These are phyloP conservation scores for Aspergillus melleus DNA, from an alignment of 2,329 filamentous ascomycete genomes.

Conservation along the genomic window DNA sequence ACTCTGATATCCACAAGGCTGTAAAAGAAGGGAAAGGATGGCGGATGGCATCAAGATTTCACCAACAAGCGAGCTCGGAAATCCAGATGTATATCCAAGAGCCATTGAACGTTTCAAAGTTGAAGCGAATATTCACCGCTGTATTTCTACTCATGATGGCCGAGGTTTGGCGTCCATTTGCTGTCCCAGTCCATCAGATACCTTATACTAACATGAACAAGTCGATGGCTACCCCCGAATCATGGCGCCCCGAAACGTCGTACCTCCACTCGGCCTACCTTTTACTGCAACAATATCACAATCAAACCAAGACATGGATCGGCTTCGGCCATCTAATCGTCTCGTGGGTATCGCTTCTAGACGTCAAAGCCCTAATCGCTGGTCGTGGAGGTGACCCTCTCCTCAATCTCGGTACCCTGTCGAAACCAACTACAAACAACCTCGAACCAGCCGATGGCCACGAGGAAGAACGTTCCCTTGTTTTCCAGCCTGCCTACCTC, in stretches of 20 bases:
- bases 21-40: slow-evolving; percentile 27
- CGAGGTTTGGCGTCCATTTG: too few species aligned
- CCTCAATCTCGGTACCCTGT: slow-evolving; percentile 27
- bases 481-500: slow-evolving; percentile 30
- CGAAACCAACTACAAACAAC: background rate
- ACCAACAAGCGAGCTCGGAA: slow-evolving; percentile 31
- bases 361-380: slow-evolving; percentile 37
- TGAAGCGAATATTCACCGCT: slow-evolving; percentile 29
- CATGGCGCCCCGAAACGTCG: slow-evolving; percentile 27
- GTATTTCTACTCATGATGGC: slow-evolving; percentile 37
- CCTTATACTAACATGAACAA: slow-evolving; percentile 12
- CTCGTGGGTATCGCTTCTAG: slow-evolving; percentile 36
- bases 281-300: slow-evolving; percentile 29
- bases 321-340: slow-evolving; percentile 29
- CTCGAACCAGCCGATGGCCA: background rate
- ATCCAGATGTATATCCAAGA: slow-evolving; percentile 29
- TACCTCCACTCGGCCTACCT: slow-evolving; percentile 34
- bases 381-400: slow-evolving; percentile 38
- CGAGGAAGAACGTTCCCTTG: slow-evolving; percentile 18
- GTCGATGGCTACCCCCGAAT: slow-evolving; percentile 30
- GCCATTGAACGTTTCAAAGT: slow-evolving; percentile 23
- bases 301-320: slow-evolving; percentile 29
- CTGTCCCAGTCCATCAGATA: too few species aligned
- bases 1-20: slow-evolving; percentile 33
- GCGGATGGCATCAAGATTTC: slow-evolving; percentile 31